Evolutionary conservation across 2,329 filamentous ascomycete species (phyloP).

Genomic region (Catunica adiposa): DNA sequence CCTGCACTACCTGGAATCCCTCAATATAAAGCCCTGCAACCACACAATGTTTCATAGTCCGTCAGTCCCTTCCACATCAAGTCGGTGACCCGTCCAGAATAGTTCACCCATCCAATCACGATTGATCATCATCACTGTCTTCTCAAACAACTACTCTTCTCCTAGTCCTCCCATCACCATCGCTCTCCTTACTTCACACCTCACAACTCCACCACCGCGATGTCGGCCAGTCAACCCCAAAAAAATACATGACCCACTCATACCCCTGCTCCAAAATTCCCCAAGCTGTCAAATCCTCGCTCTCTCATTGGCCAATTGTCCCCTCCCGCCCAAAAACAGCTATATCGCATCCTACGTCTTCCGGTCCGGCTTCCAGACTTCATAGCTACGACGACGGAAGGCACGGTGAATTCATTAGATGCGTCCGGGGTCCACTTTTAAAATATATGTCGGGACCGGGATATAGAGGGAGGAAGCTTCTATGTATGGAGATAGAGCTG

Average conservation of each 20-base stretch:
- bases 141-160: too few relatives aligned
- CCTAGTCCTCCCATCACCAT: too few relatives aligned
- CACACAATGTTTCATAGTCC: not conserved
- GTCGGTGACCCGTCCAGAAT: too few relatives aligned
- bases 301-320: slow-evolving; percentile 6
- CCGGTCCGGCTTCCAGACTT: not conserved
- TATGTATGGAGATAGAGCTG: not conserved
- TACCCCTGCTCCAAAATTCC: not conserved
- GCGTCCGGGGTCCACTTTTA: too few relatives aligned
- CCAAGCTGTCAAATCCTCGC: slow-evolving; percentile 10
- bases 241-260: not conserved
- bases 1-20: not conserved
- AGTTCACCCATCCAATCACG: not conserved
- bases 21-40: too few relatives aligned
- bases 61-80: not conserved
- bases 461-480: too few relatives aligned
- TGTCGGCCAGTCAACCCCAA: not conserved
- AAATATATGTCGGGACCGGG: too few relatives aligned
- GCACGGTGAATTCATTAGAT: too few relatives aligned
- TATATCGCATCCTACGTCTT: not conserved
- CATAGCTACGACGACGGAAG: too few relatives aligned
- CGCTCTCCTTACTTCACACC: too few relatives aligned
- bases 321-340: not conserved
- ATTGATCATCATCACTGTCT: not conserved
- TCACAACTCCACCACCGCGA: not conserved